Evolutionary conservation across 2,329 filamentous ascomycete genomes (phyloP).

Genomic region (Hymenotorrendiella dingleyae): DNA sequence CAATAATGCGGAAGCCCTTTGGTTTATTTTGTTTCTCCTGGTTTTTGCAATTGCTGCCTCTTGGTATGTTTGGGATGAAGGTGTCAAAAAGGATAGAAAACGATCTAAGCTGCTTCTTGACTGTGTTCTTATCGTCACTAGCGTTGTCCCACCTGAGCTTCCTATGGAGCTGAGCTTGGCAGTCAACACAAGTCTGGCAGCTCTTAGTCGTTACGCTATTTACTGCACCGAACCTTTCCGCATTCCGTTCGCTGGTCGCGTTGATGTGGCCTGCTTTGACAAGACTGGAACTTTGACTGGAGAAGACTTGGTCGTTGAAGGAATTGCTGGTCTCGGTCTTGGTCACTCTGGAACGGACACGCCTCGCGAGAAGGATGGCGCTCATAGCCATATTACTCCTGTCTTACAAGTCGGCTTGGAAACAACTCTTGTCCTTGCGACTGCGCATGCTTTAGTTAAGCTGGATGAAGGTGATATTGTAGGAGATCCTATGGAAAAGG

Average conservation of each 20-base stretch:
- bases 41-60: conserved; percentile 95
- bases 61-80: conserved; percentile 99
- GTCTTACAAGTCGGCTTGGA: conserved; percentile 67
- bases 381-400: conserved; percentile 70
- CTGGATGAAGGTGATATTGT: conserved; percentile 96
- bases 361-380: conserved; percentile 67
- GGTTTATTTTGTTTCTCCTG: conserved; percentile 95
- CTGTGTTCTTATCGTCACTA: conserved; percentile 95
- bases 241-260: conserved; percentile 90
- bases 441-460: conserved; percentile 91
- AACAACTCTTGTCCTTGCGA: conserved; percentile 88
- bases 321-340: conserved; percentile 82
- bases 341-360: conserved; percentile 60
- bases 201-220: conserved; percentile 90
- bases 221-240: conserved; percentile 99
- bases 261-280: conserved; percentile 96
- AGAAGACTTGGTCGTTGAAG: conserved; percentile 93
- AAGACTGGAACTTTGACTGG: conserved; percentile 97
- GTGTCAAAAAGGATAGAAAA: conserved; percentile 89
- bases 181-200: conserved; percentile 94
- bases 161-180: conserved; percentile 97
- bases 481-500: conserved; percentile 98
- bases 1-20: conserved; percentile 91
- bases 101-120: conserved; percentile 95
- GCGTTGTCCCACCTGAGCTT: conserved; percentile 94